Percentiles rank a stretch among this genome's conserved stretches.
These are phyloP conservation scores for Candida boleticola DNA, from an alignment of 805 yeast species.

Conservation along the genomic window DNA sequence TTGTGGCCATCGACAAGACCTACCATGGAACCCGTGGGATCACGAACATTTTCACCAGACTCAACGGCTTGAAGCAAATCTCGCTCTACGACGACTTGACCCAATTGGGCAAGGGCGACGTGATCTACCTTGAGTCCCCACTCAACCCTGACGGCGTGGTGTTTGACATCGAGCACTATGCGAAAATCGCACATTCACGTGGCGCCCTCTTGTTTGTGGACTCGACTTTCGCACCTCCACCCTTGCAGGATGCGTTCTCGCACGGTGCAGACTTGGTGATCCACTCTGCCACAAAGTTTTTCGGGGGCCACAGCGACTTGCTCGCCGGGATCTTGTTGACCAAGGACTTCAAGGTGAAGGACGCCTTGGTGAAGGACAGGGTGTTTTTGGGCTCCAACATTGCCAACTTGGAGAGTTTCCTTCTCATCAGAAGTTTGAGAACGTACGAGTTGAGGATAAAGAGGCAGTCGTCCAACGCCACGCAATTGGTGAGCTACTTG, in stretches of 20 bases:
- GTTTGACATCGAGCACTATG: slow-evolving; percentile 60
- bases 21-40: slow-evolving; percentile 85
- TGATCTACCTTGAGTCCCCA: slow-evolving; percentile 85
- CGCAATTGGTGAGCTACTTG: slow-evolving; percentile 58
- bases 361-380: slow-evolving; percentile 59
- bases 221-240: slow-evolving; percentile 94
- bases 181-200: slow-evolving; percentile 67
- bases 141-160: slow-evolving; percentile 79
- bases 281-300: slow-evolving; percentile 91
- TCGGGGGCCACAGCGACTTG: slow-evolving; percentile 94
- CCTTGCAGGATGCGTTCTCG: slow-evolving; percentile 74
- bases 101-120: slow-evolving; percentile 62
- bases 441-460: slow-evolving; percentile 72
- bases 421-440: slow-evolving; percentile 75
- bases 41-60: slow-evolving; percentile 58
- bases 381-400: slow-evolving; percentile 73
- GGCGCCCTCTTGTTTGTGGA: slow-evolving; percentile 78
- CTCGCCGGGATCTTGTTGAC: slow-evolving; percentile 78
- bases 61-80: slow-evolving; percentile 53
- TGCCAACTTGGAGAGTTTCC: slow-evolving; percentile 72
- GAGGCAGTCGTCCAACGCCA: slow-evolving; percentile 64
- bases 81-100: slow-evolving; percentile 34
- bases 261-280: slow-evolving; percentile 86
- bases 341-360: slow-evolving; percentile 48
- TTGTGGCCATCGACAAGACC: slow-evolving; percentile 70